These are phyloP conservation scores for Arthroderma uncinatum DNA, from an alignment of 2,329 filamentous ascomycete species.

Conservation along the genomic window DNA sequence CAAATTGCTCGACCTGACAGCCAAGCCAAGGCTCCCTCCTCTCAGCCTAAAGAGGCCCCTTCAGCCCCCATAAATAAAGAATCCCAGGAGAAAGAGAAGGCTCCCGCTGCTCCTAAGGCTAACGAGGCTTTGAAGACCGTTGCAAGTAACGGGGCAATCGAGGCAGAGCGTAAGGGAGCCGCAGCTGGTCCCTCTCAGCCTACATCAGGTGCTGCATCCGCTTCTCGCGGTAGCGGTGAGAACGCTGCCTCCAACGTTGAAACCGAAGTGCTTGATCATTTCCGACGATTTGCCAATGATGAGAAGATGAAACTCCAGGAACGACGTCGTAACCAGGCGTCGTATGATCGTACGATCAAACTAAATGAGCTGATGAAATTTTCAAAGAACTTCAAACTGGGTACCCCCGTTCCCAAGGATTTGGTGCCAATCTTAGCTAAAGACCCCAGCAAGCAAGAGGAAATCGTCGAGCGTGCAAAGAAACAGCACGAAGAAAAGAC, in stretches of 20 bases:
- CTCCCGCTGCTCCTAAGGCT: constrained; percentile 16
- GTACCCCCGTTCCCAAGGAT: constrained; percentile 82
- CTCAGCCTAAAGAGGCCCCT: constrained; percentile 21
- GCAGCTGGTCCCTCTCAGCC: constrained; percentile 20
- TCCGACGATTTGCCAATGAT: constrained; percentile 52
- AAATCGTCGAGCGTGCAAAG: constrained; percentile 81
- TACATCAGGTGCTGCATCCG: constrained; percentile 14
- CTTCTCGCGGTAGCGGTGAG: constrained; percentile 29
- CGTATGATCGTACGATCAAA: constrained; percentile 78
- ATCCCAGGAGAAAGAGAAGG: background rate
- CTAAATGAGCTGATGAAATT: constrained; percentile 93
- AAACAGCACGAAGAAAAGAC: constrained; percentile 55
- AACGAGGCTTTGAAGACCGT: constrained; percentile 15
- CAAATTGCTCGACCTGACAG: constrained; percentile 50
- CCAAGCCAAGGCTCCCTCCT: constrained; percentile 19
- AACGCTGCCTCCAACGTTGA: constrained; percentile 52
- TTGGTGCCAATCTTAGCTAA: constrained; percentile 92
- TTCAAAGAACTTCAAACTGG: constrained; percentile 83
- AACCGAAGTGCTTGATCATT: constrained; percentile 50
- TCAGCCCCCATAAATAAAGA: constrained; percentile 3
- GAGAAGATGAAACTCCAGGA: constrained; percentile 53
- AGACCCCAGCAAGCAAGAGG: constrained; percentile 84
- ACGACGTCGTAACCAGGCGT: constrained; percentile 43
- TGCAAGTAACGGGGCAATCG: constrained; percentile 18
- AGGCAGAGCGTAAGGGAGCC: constrained; percentile 20